A percentile compares a stretch with the other conserved stretches of the same genome.
Conservation (phyloP, 805 yeast species). For the Candida gorgasii region DNA sequence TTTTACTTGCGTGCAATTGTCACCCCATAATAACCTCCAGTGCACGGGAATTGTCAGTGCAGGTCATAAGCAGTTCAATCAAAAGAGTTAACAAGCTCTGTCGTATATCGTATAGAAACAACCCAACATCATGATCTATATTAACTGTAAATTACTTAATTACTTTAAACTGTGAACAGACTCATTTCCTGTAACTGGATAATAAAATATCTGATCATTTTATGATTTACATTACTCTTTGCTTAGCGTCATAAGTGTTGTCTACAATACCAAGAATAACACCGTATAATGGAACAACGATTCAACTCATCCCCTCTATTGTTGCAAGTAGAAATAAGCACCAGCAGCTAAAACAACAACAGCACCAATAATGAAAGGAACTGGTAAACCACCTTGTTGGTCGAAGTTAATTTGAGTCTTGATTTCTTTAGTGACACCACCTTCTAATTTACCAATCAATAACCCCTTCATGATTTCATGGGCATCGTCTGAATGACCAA, state of each 20-base stretch:
- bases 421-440: constrained; percentile 43
- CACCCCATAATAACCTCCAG: no score
- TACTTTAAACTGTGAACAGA: background rate
- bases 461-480: constrained; percentile 68
- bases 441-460: constrained; percentile 78
- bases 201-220: no score
- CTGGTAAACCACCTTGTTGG: constrained; percentile 18
- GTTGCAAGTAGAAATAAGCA: constrained; percentile 39
- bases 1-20: no score
- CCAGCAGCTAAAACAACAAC: constrained; percentile 40
- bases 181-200: no score
- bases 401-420: constrained; percentile 23
- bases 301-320: constrained; percentile 17
- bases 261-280: no score
- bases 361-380: constrained; percentile 33
- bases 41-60: no score
- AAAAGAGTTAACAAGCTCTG: background rate
- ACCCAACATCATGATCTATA: constrained; percentile 6
- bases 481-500: constrained; percentile 98
- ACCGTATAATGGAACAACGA: constrained; percentile 2
- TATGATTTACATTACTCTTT: no score
- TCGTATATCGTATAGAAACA: background rate
- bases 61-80: background rate
- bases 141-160: constrained; percentile 4
- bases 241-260: background rate